These are phyloP conservation scores for Stagonosporopsis chrysanthemi DNA, from an alignment of 2,329 filamentous ascomycete species.

Conservation along the genomic window DNA sequence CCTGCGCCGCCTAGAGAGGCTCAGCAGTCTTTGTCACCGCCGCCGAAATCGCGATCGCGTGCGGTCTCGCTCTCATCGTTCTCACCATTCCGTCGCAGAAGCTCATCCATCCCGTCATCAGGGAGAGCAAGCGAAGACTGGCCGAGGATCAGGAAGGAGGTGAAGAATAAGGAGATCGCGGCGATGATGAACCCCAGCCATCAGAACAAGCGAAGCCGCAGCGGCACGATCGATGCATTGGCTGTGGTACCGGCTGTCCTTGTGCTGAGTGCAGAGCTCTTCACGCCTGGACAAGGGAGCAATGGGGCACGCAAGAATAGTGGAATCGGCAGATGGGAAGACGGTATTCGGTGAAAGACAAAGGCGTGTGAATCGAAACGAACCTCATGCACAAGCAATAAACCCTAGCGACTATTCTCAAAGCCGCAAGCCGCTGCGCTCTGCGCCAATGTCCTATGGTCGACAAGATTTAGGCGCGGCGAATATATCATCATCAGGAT, in stretches of 20 bases:
- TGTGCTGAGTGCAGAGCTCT: conserved; percentile 46
- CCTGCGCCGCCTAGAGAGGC: conserved; percentile 19
- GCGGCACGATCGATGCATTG: conserved; percentile 42
- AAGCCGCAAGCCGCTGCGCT: not conserved
- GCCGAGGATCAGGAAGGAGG: conserved; percentile 33
- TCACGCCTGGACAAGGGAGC: conserved; percentile 37
- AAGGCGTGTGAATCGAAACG: too few relatives aligned
- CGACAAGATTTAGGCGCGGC: too few relatives aligned
- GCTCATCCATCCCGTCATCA: conserved; percentile 21
- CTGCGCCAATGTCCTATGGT: not conserved
- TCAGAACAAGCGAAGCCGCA: conserved; percentile 27
- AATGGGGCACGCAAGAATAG: conserved; percentile 23
- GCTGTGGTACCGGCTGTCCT: conserved; percentile 47
- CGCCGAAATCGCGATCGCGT: conserved; percentile 24
- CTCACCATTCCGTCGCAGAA: conserved; percentile 32
- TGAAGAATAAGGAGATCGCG: conserved; percentile 32
- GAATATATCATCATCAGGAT: too few relatives aligned
- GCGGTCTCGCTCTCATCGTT: conserved; percentile 36
- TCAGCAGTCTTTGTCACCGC: conserved; percentile 13
- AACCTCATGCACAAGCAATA: not conserved
- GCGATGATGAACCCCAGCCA: conserved; percentile 37
- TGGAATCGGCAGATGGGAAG: conserved; percentile 36
- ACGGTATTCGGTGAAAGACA: conserved; percentile 29
- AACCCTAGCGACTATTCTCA: too few relatives aligned
- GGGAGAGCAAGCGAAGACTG: conserved; percentile 14